Evolutionary conservation across 306 rosid genomes (phyloP), one percentile per base, ranked within the genome.

Genomic region (Pyrus bretschneideri): DNA sequence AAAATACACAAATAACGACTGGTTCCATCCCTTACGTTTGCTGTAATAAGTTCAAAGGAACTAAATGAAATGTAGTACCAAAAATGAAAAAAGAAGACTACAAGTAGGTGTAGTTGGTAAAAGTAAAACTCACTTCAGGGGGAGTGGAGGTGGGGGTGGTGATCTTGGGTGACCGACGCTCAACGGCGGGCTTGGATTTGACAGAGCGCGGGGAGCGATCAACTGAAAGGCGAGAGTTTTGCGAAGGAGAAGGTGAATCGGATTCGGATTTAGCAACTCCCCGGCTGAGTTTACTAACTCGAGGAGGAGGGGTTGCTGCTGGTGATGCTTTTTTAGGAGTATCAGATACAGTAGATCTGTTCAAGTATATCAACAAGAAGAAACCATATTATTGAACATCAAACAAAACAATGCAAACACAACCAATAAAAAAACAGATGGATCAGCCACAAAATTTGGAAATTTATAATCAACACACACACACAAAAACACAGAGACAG

Each of bases 121-220:
- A 9, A 42, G 70, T 55, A 79, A 33, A 80, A 81, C 98, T 83
- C 86, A 92, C 98, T 81, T 92, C 97, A 76, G 95, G 85, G 45
- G 45, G 45, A 8, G 10, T 38, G 42, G 42, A 38, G 6, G 65
- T 31, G 14, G 98, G 86, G 51, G 97, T 78, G 68, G 83, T 45
- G 6, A 89, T 86, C 79, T 87, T 89, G 11, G 93, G 92, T 55
- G 94, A 82, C 82, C 83, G 90, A 59, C 96, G 85, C 68, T 92
- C 97, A 22, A 75, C 46, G 49, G 80, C 21, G 22, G 94, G 84
- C 85, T 89, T 94, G 25, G 93, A 86, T 76, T 81, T 77, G 67
- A 84, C 83, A 64, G 96, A 70, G 65, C 90, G 89, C 7, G 98
- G 97, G 18, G 98, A 88, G 64, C 93, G 88, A n/a, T 95, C 98